Conservation (phyloP, 2,329 filamentous ascomycete genomes). For the Aureobasidium sp. region DNA sequence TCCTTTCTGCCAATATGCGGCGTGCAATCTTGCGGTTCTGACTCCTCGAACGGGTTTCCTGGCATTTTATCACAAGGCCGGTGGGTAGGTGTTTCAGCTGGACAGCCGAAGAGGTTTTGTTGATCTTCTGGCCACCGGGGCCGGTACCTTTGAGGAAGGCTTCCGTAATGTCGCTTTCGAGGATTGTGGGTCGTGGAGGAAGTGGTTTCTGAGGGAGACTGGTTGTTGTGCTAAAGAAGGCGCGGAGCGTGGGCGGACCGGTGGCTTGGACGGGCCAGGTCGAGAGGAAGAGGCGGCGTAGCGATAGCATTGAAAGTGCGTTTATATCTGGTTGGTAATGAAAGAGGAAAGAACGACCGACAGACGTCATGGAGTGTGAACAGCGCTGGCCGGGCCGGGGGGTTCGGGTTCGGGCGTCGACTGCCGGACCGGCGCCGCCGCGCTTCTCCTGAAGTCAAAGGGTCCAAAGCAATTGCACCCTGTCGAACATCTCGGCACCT, state of each 20-base stretch:
- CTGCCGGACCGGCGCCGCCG: background rate
- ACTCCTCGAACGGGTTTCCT: constrained; percentile 76
- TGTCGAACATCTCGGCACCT: background rate
- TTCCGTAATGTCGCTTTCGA: constrained; percentile 73
- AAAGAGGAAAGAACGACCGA: background rate
- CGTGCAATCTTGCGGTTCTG: constrained; percentile 85
- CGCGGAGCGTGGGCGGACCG: background rate
- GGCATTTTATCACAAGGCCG: constrained; percentile 86
- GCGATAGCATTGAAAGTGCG: background rate
- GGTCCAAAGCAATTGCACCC: background rate
- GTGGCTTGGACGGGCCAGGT: background rate
- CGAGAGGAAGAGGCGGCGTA: background rate
- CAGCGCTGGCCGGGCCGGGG: too few species aligned
- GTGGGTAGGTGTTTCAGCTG: constrained; percentile 86
- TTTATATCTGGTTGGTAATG: too few species aligned
- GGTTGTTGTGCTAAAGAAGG: constrained; percentile 19
- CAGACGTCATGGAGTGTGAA: background rate
- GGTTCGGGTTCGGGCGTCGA: background rate
- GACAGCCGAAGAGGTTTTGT: constrained; percentile 93
- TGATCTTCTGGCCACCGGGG: constrained; percentile 95
- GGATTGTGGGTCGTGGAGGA: constrained; percentile 66
- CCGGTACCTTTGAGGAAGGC: constrained; percentile 84
- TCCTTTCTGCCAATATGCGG: constrained; percentile 61
- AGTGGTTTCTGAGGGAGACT: constrained; percentile 43
- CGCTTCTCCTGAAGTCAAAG: background rate